Percentiles rank a stretch among this genome's conserved stretches.
phyloP scores from a whole-genome alignment of 2,329 filamentous ascomycete species.

The Fusarium sp. region DNA sequence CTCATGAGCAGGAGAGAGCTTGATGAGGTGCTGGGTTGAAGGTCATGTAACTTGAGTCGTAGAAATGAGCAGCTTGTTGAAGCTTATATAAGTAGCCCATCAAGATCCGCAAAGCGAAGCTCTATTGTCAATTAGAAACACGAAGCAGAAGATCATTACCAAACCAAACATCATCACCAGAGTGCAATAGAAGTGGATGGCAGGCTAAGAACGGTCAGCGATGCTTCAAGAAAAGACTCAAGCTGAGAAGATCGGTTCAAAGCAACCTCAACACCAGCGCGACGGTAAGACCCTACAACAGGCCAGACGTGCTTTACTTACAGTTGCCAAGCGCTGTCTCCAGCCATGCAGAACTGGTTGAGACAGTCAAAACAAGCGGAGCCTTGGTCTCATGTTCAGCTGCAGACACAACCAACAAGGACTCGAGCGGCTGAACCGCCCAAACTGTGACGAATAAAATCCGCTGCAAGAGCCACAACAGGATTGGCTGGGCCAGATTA shows the following conservation, averaged over 20 bases:
- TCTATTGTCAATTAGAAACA: fast-evolving
- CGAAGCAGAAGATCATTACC: fast-evolving
- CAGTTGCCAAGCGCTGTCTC: neutral
- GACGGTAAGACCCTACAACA: neutral
- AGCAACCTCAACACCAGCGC: fast-evolving
- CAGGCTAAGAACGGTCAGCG: fast-evolving
- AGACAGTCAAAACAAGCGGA: neutral
- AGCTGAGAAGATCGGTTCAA: neutral
- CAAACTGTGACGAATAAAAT: fast-evolving
- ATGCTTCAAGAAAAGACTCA: neutral
- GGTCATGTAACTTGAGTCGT: neutral
- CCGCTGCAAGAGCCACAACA: fast-evolving
- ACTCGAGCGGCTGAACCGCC: neutral
- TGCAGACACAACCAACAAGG: neutral
- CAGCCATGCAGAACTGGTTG: neutral
- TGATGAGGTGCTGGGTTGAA: neutral
- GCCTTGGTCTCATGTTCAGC: neutral
- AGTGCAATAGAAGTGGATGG: neutral
- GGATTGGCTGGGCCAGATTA: fast-evolving
- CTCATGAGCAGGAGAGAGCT: neutral
- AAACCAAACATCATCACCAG: fast-evolving
- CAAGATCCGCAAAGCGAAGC: fast-evolving
- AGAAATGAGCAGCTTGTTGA: too few species aligned
- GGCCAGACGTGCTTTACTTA: fast-evolving
- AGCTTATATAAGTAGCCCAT: neutral